Base-by-base conservation (phyloP, 2,329 filamentous ascomycete species). In the Xylariomycetidae sp. region DNA sequence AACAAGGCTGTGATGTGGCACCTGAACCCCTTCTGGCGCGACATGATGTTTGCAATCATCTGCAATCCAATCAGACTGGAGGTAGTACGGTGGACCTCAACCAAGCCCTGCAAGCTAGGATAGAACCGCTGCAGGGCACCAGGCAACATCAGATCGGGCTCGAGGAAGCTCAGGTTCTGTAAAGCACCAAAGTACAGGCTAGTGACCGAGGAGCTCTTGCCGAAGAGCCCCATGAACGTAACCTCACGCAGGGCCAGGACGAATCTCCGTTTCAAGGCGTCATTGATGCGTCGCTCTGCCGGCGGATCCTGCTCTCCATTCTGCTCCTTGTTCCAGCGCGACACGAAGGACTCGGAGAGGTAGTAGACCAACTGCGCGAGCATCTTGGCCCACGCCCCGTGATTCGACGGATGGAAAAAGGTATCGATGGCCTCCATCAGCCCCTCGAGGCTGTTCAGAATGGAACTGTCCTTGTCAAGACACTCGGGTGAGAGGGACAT, bases 381-480 rank as follows among this genome's bases (percentile, higher is more conserved):
- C 44, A 90, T 84, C 50, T 79, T 87, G 2, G 90, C 94, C 92
- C 92, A 98, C 10, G 68, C 68, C 10, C 92, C 92, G 32, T 90
- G 85, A 58, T 98, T 98, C 3, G 92, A 98, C 2, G 92, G 92
- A 52, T 98, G 92, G 68, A 95, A 98, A 60, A 98, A 98, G 1
- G 92, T 98, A 59, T 98, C 92, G 29, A 96, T 83, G 3, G 89
- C 92, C 58, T 96, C 85, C 47, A 98, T 84, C 32, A 98, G 69
- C 1, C 86, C 90, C 58, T 98, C 90, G 5, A 98, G 72, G 44
- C 85, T 86, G 20, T 82, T 77, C 49, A 98, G 63, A 26, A 94
- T 77, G 1, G 89, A 96, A 35, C 82, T 81, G 19, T 82, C 71
- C n/a, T 77, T 70, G 25, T 85, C 76, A 30, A 93, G 64, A 50